Evolutionary conservation across 768 basidiomycete genomes (phyloP).

Genomic region (Filobasidium floriforme): DNA sequence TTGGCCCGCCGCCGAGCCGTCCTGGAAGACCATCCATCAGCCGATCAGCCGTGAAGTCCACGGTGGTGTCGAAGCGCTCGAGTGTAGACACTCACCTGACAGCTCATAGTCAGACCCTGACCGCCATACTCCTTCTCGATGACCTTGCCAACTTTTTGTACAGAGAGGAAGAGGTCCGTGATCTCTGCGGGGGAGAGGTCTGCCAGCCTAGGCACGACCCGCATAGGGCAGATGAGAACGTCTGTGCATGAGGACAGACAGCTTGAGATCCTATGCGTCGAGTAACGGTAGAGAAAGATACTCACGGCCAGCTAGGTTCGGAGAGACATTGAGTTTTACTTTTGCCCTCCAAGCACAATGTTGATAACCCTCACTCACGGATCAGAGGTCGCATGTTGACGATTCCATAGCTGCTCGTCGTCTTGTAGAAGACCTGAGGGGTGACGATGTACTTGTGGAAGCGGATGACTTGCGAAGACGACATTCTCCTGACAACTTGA

Average conservation of each 20-base stretch:
- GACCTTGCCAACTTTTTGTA: slow-evolving; percentile 68
- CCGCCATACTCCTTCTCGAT: slow-evolving; percentile 76
- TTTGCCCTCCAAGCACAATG: background rate
- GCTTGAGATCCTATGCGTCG: background rate
- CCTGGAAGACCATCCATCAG: slow-evolving; percentile 49
- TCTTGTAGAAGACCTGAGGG: slow-evolving; percentile 26
- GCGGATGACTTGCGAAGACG: slow-evolving; percentile 13
- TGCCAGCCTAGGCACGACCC: slow-evolving; percentile 51
- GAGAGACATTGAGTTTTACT: background rate
- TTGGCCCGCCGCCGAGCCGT: slow-evolving; percentile 78
- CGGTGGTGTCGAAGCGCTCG: background rate
- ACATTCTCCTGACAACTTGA: too few relatives aligned
- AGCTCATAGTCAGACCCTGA: slow-evolving; percentile 76
- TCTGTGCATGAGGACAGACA: slow-evolving; percentile 44
- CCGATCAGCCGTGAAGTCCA: background rate
- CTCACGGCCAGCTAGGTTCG: slow-evolving; percentile 12
- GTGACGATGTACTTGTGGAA: slow-evolving; percentile 39
- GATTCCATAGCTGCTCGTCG: slow-evolving; percentile 54
- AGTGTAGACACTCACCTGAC: slow-evolving; percentile 58
- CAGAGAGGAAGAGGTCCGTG: slow-evolving; percentile 67
- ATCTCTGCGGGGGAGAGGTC: slow-evolving; percentile 59
- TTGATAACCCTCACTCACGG: slow-evolving; percentile 57
- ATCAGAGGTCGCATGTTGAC: slow-evolving; percentile 93
- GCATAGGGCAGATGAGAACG: slow-evolving; percentile 54
- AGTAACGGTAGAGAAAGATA: too few relatives aligned